Evolutionary conservation across 2,329 filamentous ascomycete species (phyloP).

Genomic region (Cordyceps sp.): DNA sequence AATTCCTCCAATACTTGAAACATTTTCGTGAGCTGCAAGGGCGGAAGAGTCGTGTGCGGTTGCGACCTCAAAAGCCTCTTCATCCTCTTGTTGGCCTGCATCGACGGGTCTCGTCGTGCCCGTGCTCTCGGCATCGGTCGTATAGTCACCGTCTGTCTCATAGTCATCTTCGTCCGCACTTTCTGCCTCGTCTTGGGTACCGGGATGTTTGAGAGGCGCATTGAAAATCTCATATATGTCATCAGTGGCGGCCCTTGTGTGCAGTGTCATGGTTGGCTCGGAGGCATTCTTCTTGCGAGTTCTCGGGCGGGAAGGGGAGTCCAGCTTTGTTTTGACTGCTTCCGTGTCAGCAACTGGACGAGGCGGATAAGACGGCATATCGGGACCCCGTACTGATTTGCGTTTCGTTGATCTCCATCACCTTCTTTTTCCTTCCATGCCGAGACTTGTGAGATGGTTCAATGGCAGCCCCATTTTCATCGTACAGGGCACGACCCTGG

Average conservation of each 20-base stretch:
- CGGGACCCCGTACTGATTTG: conserved; percentile 59
- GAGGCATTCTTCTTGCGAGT: conserved; percentile 56
- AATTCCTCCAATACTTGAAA: conserved; percentile 27
- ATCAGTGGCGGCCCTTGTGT: conserved; percentile 87
- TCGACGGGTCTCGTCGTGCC: conserved; percentile 54
- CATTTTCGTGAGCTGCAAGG: conserved; percentile 58
- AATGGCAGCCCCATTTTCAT: conserved; percentile 42
- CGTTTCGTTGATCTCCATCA: conserved; percentile 76
- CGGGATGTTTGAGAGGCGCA: conserved; percentile 37
- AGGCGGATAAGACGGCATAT: not conserved
- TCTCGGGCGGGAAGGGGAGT: conserved; percentile 76
- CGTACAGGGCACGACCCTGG: conserved; percentile 27
- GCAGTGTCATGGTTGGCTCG: conserved; percentile 96
- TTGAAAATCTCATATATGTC: conserved; percentile 98
- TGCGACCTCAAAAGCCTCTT: conserved; percentile 39
- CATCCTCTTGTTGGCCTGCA: conserved; percentile 22
- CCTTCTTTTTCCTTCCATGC: conserved; percentile 57
- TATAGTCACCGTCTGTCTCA: conserved; percentile 61
- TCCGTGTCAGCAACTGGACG: conserved; percentile 11
- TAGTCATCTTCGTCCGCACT: conserved; percentile 50
- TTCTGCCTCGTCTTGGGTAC: conserved; percentile 15
- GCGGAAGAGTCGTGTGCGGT: conserved; percentile 78
- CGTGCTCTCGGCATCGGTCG: conserved; percentile 72
- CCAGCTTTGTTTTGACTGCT: conserved; percentile 78
- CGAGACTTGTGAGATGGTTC: conserved; percentile 26